Percentiles rank a stretch among this genome's conserved stretches.
These are phyloP conservation scores for Fusarium piperis DNA, from an alignment of 2,329 filamentous ascomycete species.

Conservation along the genomic window DNA sequence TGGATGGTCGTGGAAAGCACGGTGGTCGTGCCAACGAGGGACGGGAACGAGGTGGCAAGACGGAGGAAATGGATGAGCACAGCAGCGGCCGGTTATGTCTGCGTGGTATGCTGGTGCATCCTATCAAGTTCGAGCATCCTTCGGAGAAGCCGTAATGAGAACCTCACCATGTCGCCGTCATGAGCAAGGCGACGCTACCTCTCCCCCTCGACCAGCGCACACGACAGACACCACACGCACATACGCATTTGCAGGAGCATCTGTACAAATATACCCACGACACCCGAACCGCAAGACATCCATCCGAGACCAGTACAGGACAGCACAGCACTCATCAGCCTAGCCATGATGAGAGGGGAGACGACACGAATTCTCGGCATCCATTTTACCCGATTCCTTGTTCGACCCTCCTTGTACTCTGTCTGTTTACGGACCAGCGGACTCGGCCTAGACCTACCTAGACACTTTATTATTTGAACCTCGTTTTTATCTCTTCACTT, in stretches of 20 bases:
- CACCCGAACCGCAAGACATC: constrained; percentile 37
- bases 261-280: constrained; percentile 46
- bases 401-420: constrained; percentile 34
- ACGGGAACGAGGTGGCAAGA: constrained; percentile 60
- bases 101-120: constrained; percentile 82
- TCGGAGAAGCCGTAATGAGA: constrained; percentile 48
- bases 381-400: constrained; percentile 35
- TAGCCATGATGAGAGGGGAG: constrained; percentile 31
- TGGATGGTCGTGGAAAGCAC: constrained; percentile 59
- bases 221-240: constrained; percentile 43
- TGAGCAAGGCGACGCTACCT: constrained; percentile 41
- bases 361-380: constrained; percentile 37
- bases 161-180: constrained; percentile 35
- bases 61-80: constrained; percentile 56
- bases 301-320: constrained; percentile 28
- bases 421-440: constrained; percentile 37
- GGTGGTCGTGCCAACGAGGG: constrained; percentile 61
- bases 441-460: constrained; percentile 42
- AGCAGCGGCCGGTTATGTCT: constrained; percentile 77
- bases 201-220: constrained; percentile 34
- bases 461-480: constrained; percentile 43
- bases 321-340: neutral
- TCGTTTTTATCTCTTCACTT: constrained; percentile 35
- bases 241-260: constrained; percentile 45
- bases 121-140: constrained; percentile 74